Evolutionary conservation across 2,329 filamentous ascomycete genomes (phyloP).

Genomic region (Aspergillus sclerotialis): DNA sequence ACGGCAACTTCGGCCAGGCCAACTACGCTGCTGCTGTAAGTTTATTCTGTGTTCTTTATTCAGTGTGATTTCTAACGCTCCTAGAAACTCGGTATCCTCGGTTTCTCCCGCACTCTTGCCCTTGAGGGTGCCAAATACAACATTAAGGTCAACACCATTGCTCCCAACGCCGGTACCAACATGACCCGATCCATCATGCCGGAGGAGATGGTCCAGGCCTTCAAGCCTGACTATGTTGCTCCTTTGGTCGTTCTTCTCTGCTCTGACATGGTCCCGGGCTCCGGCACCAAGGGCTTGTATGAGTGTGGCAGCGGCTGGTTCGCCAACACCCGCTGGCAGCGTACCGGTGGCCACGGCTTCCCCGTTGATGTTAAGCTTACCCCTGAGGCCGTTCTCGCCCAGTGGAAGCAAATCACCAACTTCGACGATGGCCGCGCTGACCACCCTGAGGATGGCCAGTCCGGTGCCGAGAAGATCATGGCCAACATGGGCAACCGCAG

Average conservation of each 20-base stretch:
- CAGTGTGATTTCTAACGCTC: too few species aligned
- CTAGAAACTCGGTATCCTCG: constrained; percentile 88
- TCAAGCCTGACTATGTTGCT: constrained; percentile 98
- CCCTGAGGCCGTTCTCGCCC: constrained; percentile 71
- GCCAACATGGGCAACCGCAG: constrained; percentile 78
- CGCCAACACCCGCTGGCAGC: constrained; percentile 89
- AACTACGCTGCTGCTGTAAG: constrained; percentile 88
- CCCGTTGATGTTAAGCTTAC: constrained; percentile 75
- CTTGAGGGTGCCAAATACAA: constrained; percentile 95
- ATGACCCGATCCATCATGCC: constrained; percentile 94
- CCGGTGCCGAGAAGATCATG: constrained; percentile 72
- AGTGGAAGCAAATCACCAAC: constrained; percentile 72
- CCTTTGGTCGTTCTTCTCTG: constrained; percentile 83
- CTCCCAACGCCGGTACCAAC: constrained; percentile 90
- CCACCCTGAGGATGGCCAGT: constrained; percentile 70
- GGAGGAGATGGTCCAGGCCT: constrained; percentile 95
- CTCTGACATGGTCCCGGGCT: constrained; percentile 76
- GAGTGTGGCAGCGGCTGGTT: constrained; percentile 95
- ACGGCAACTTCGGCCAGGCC: constrained; percentile 97
- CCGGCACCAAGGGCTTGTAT: constrained; percentile 79
- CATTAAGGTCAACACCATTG: constrained; percentile 97
- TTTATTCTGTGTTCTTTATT: constrained; percentile 22
- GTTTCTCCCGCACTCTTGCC: constrained; percentile 87
- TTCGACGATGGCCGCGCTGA: constrained; percentile 86
- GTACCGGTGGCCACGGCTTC: constrained; percentile 83